A percentile compares a stretch with the other conserved stretches of the same genome.
These are phyloP conservation scores for Pinus albicaulis DNA, from an alignment of 75 land plant genomes.

Conservation along the genomic window DNA sequence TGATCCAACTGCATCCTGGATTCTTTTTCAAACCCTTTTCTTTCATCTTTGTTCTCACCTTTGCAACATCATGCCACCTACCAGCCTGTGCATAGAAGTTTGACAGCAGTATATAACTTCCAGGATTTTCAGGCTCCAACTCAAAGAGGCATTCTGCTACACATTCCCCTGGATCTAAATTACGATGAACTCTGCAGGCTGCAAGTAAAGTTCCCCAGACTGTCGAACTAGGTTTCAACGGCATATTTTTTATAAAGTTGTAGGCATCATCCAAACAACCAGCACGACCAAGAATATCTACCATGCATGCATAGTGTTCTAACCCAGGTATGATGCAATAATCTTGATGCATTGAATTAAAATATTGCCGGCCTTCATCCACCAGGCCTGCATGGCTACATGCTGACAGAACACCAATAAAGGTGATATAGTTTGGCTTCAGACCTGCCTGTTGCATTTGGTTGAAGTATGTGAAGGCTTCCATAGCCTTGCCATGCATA, in stretches of 20 bases:
- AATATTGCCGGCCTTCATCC: slow-evolving; percentile 5
- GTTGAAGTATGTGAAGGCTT: slow-evolving; percentile 5
- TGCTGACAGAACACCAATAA: slow-evolving; percentile 8
- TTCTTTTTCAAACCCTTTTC: neutral
- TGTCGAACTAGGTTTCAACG: neutral
- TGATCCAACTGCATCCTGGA: slow-evolving; percentile 11
- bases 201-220: neutral
- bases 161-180: neutral
- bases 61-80: neutral
- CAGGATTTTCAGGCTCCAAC: neutral
- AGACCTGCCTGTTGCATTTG: slow-evolving; percentile 9
- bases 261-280: neutral
- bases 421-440: slow-evolving; percentile 10
- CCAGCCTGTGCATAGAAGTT: neutral
- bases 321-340: neutral
- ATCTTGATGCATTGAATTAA: slow-evolving; percentile 6
- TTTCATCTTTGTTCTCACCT: neutral
- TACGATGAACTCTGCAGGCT: neutral
- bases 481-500: slow-evolving; percentile 7
- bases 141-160: neutral
- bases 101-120: neutral
- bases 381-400: slow-evolving; percentile 13
- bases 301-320: neutral
- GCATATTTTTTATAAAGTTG: neutral
- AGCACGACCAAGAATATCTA: neutral